phyloP scores from a whole-genome alignment of 140 eudicot species.

The Cichorium intybus region DNA sequence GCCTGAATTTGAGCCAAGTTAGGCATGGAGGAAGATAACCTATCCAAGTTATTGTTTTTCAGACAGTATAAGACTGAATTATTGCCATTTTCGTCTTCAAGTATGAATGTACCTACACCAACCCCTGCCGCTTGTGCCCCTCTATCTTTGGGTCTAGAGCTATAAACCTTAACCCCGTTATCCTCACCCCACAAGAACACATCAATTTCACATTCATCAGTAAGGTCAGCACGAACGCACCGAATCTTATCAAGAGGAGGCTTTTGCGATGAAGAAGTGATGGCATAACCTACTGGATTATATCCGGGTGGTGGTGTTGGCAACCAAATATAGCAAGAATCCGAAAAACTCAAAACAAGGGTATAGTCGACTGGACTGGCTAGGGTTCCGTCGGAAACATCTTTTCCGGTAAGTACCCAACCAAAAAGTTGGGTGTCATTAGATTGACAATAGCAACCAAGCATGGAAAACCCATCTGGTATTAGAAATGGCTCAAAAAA shows the following conservation, averaged over 20 bases:
- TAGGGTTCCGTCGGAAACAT: constrained; percentile 26
- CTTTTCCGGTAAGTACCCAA: constrained; percentile 41
- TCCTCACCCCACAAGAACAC: constrained; percentile 27
- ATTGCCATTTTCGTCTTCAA: constrained; percentile 12
- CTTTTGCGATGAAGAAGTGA: constrained; percentile 34
- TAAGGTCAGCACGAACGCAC: constrained; percentile 38
- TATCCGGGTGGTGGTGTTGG: constrained; percentile 49
- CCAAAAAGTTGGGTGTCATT: constrained; percentile 41
- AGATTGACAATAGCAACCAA: constrained; percentile 43
- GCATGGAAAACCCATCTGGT: constrained; percentile 42
- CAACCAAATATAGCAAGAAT: constrained; percentile 40
- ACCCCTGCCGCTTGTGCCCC: constrained; percentile 27
- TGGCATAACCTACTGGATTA: constrained; percentile 31
- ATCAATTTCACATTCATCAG: constrained; percentile 19
- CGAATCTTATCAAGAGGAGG: constrained; percentile 35
- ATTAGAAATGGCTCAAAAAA: constrained; percentile 36
- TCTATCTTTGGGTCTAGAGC: constrained; percentile 28
- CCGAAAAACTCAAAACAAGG: constrained; percentile 25
- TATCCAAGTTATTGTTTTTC: constrained; percentile 26
- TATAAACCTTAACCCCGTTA: constrained; percentile 20
- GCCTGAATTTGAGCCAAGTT: constrained; percentile 31
- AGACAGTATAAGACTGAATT: constrained; percentile 23
- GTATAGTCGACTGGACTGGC: constrained; percentile 35
- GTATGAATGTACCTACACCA: constrained; percentile 26
- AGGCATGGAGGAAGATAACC: constrained; percentile 33